Conservation (phyloP, 305 asterid species). For the Fraxinus floribunda region DNA sequence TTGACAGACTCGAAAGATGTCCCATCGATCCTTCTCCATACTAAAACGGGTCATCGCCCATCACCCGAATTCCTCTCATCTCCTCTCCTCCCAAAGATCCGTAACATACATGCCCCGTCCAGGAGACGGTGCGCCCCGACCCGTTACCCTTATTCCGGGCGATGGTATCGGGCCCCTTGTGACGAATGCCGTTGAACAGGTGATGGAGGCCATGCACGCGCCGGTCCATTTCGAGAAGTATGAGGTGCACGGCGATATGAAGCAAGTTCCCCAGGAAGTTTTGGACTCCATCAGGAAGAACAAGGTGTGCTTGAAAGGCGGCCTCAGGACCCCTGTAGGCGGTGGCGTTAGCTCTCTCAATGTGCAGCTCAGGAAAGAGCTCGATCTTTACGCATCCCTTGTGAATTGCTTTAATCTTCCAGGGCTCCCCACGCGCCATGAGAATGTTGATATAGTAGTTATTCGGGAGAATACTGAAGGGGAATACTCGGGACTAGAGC, state of each 20-base stretch:
- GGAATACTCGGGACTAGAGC: conserved; percentile 93
- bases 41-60: conserved; percentile 27
- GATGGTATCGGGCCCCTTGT: conserved; percentile 94
- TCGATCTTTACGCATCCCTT: conserved; percentile 88
- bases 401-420: conserved; percentile 76
- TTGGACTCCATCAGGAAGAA: conserved; percentile 80
- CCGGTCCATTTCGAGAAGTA: conserved; percentile 81
- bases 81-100: conserved; percentile 43
- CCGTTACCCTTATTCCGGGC: conserved; percentile 82
- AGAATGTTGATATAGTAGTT: conserved; percentile 85
- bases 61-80: conserved; percentile 3
- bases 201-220: conserved; percentile 93
- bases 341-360: conserved; percentile 93
- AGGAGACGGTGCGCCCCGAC: conserved; percentile 81
- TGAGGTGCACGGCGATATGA: conserved; percentile 87
- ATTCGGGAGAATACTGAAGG: conserved; percentile 98
- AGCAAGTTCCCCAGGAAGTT: conserved; percentile 61
- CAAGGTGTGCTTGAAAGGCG: conserved; percentile 90
- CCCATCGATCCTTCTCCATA: conserved; percentile 55
- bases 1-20: conserved; percentile 36
- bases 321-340: conserved; percentile 82
- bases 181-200: conserved; percentile 89
- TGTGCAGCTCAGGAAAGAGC: conserved; percentile 73
- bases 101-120: conserved; percentile 91
- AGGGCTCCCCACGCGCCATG: conserved; percentile 83